These are phyloP conservation scores for Trypanosoma grayi DNA, from an alignment of 208 protist genomes.

Conservation along the genomic window DNA sequence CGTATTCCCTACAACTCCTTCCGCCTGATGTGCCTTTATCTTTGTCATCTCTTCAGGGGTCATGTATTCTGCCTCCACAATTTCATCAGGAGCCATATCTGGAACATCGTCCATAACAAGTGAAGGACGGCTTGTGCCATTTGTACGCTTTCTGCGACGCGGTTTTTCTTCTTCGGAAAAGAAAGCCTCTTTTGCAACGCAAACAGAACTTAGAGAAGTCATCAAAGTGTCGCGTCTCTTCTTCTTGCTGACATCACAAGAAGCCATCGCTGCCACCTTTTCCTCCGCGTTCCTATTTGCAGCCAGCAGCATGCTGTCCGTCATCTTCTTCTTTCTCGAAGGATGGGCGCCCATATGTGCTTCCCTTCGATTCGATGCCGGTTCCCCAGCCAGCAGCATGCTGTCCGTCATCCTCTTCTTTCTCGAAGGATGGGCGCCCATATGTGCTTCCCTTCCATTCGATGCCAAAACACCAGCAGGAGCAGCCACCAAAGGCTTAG, in stretches of 20 bases:
- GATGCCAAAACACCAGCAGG: background rate
- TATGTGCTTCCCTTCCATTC: background rate
- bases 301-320: constrained; percentile 2
- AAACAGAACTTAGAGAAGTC: constrained; percentile 1
- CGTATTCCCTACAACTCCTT: background rate
- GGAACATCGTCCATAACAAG: constrained; percentile 3
- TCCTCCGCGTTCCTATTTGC: background rate
- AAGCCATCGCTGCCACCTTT: background rate
- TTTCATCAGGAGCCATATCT: constrained; percentile 8
- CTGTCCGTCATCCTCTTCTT: background rate
- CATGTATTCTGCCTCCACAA: constrained; percentile 18
- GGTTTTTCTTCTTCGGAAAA: constrained; percentile 10
- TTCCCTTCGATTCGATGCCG: background rate
- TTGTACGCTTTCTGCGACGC: constrained; percentile 2
- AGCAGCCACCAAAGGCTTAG: background rate
- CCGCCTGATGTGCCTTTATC: background rate
- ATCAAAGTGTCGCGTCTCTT: constrained; percentile 9
- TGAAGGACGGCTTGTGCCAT: background rate
- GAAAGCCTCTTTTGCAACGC: constrained; percentile 4
- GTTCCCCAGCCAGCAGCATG: no score
- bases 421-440: background rate
- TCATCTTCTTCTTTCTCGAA: constrained; percentile 11
- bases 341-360: background rate
- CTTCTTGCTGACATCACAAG: constrained; percentile 1
- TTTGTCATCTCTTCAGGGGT: background rate